Percentiles rank a stretch among this genome's conserved stretches.
phyloP scores from a whole-genome alignment of 345 rosid species.

The Erucastrum elatum region DNA sequence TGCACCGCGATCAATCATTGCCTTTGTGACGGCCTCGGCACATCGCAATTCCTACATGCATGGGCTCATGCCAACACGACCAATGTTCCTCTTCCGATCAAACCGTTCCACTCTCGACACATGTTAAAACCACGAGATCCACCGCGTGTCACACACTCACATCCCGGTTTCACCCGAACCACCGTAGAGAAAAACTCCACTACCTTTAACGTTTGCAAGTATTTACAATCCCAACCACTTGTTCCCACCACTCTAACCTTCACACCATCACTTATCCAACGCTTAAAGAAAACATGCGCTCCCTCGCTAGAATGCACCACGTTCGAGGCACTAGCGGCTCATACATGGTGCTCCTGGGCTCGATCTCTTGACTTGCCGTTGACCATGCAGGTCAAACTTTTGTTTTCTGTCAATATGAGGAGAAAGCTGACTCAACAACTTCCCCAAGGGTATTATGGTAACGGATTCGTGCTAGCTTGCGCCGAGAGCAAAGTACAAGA shows the following conservation, averaged over 20 bases:
- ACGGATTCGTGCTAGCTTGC: constrained; percentile 82
- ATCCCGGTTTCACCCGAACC: constrained; percentile 48
- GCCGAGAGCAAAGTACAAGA: constrained; percentile 57
- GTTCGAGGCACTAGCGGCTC: constrained; percentile 83
- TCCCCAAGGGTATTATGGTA: constrained; percentile 80
- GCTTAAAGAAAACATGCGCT: constrained; percentile 56
- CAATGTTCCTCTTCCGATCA: constrained; percentile 42
- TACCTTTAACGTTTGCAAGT: constrained; percentile 44
- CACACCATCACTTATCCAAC: constrained; percentile 54
- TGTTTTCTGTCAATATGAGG: constrained; percentile 78
- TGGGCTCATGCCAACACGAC: constrained; percentile 66
- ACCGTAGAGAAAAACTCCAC: constrained; percentile 16
- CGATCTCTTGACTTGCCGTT: constrained; percentile 57
- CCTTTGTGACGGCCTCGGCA: constrained; percentile 83
- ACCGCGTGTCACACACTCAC: constrained; percentile 42
- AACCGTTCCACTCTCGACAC: constrained; percentile 71
- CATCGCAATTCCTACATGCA: constrained; percentile 81
- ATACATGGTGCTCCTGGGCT: constrained; percentile 98
- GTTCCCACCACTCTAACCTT: constrained; percentile 62
- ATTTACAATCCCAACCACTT: constrained; percentile 64
- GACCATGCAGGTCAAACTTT: constrained; percentile 57
- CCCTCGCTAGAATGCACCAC: constrained; percentile 83
- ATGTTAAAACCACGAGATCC: constrained; percentile 61
- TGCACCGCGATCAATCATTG: constrained; percentile 93
- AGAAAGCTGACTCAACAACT: constrained; percentile 55